Evolutionary conservation across 2,329 filamentous ascomycete species (phyloP).

Genomic region (Chaetomium sp.): DNA sequence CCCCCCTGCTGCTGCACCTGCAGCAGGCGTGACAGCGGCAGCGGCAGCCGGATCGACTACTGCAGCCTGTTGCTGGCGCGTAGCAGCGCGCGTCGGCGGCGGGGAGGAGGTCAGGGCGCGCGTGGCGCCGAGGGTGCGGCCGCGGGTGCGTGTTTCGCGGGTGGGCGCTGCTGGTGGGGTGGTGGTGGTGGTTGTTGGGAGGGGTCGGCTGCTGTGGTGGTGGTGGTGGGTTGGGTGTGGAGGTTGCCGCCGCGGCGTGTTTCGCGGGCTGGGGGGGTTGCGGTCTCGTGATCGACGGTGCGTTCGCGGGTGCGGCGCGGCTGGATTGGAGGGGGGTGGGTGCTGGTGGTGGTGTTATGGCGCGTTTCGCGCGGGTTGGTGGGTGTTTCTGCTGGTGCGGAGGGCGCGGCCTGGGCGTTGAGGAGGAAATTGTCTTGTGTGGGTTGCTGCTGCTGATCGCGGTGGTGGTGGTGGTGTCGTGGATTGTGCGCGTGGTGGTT

Average conservation of each 20-base stretch:
- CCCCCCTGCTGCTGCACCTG: background rate
- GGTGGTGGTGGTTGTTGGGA: background rate
- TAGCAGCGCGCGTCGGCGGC: background rate
- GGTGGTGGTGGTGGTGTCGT: conserved; percentile 2
- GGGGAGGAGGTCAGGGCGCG: background rate
- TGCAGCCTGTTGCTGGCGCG: background rate
- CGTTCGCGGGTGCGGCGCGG: conserved; percentile 13
- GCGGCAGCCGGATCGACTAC: too few relatives aligned
- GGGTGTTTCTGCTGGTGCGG: conserved; percentile 17
- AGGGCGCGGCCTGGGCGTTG: background rate
- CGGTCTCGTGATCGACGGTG: conserved; percentile 6
- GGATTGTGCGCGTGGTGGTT: conserved; percentile 3
- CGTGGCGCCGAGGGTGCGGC: background rate
- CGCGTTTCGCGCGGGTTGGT: conserved; percentile 13
- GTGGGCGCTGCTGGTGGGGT: background rate
- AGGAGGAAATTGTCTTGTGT: background rate
- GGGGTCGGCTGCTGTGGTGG: too few relatives aligned
- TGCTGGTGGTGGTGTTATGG: background rate
- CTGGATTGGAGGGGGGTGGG: conserved; percentile 15
- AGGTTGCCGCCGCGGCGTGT: background rate
- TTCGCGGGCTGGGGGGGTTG: conserved; percentile 13
- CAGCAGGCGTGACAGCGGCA: conserved; percentile 10
- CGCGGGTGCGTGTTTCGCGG: conserved; percentile 10
- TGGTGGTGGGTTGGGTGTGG: background rate
- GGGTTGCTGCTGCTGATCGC: background rate